Base-by-base conservation (phyloP, 1,139 yeast genomes). In the Geotrichum histeridarum region DNA sequence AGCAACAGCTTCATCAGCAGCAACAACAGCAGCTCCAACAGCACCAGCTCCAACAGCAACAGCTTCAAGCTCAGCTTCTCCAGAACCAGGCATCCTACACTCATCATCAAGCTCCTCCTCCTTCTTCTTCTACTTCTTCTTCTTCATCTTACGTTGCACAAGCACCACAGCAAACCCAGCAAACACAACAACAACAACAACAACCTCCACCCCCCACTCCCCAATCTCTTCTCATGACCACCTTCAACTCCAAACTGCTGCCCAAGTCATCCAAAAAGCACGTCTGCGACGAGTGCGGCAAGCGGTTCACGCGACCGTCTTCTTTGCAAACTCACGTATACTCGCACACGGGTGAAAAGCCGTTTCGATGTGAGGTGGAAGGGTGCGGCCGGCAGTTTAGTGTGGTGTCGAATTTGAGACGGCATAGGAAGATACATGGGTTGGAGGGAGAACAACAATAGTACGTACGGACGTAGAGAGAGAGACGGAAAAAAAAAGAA, bases 291-390 rank as follows among this genome's bases (percentile, higher is more conserved):
- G 75, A 81, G 14, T 89, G 96, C 69, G 77, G 80, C 53, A 87
- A 87, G 67, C 81, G 81, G 49, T 88, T 89, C 72, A 83, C 86
- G 52, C 75, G 96, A 56, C 95, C 96, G 1, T 82, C 89, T 8
- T 84, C 93, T 1, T 73, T 88, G 56, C 85, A 82, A 63, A 87
- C 93, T 4, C 96, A 89, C 70, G 77, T 80, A 70, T 84, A 86
- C 67, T 83, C 89, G 2, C 96, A 89, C 67, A 87, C 96, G 0
- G 96, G 96, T 4, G 93, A 86, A 65, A 86, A 86, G 68, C 88
- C 93, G 31, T 86, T 79, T 70, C 72, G 71, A 57, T 89, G 96
- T 66, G 79, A 79, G 11, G 80, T 83, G 78, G 73, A 72, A 0
- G 78, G 78, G 30, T 89, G 96, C 69, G 84, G 83, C 1, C 80